Base-by-base conservation (phyloP, 208 protist genomes). In the Trypanosoma grayi region DNA sequence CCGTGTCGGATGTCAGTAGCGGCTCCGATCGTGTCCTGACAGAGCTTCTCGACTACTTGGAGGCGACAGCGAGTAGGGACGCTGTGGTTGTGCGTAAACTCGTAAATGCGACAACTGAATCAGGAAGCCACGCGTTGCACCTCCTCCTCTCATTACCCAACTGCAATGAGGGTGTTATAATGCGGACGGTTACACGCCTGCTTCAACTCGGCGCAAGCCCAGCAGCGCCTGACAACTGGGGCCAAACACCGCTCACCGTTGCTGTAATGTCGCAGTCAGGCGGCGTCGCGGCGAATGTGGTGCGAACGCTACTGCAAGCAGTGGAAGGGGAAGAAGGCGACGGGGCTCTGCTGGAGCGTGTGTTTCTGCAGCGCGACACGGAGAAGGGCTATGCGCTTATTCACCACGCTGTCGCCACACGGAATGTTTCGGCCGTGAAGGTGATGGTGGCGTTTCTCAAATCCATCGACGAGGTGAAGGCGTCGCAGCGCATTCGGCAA, bases 121-220 rank as follows among this genome's bases (percentile, higher is more conserved):
- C 51, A 11, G 57, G 51, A 2, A 66, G 73, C 24, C 69, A 60
- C 0, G 63, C 70, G 11, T 66, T 88, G 24, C 77, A 88, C 44
- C 41, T 66, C 7, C 45, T 83, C 16, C 48, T 88, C 5, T 52
- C 53, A 16, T 50, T 25, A 8, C 39, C 73, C 9, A 77, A 70
- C 39, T 56, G 59, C 45, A 64, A 81, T 39, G 71, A 74, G 24
- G 68, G 62, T 37, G 57, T 71, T 3, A 55, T 77, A 11, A 58
- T 71, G 36, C 51, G 61, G 20, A 57, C 73, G 25, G 45, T 67
- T 52, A 53, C 66, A 6, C 70, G 71, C 1, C 52, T 88, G 18
- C 31, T 83, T 5, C 28, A 31, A 33, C 56, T 70, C 8, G 65
- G 65, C 31, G 56, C 56, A 22, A 46, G 31, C 52, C 36, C 56